phyloP scores from a whole-genome alignment of 305 asterid genomes.

The Caryopteris hybrid region DNA sequence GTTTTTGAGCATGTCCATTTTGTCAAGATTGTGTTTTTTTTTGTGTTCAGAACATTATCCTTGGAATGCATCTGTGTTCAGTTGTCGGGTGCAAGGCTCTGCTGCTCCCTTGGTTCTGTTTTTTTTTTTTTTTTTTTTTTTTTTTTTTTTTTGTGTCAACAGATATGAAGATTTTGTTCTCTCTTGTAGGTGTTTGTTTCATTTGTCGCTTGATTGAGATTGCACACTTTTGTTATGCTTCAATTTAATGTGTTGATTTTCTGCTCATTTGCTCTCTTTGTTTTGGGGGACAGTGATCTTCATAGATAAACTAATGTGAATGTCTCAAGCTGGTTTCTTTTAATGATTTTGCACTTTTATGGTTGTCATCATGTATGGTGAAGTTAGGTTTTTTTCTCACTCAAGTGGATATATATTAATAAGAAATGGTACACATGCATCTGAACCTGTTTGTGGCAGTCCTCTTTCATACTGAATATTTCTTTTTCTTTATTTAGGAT shows the following conservation, averaged over 20 bases:
- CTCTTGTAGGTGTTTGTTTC: neutral
- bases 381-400: too few relatives aligned
- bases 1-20: neutral
- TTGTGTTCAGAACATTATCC: neutral
- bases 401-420: too few relatives aligned
- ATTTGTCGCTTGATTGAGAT: neutral
- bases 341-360: conserved; percentile 5
- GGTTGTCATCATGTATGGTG: too few relatives aligned
- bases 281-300: neutral
- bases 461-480: neutral
- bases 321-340: neutral
- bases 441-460: neutral
- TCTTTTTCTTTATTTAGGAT: conserved; percentile 45
- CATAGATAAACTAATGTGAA: neutral
- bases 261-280: neutral
- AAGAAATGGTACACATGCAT: neutral
- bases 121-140: too few relatives aligned
- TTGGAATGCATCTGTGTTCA: neutral
- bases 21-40: neutral
- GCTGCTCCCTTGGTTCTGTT: neutral
- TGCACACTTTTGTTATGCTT: neutral
- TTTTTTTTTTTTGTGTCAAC: neutral
- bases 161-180: neutral
- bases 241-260: neutral
- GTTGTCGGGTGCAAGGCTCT: neutral